These are phyloP conservation scores for Aspergillus floridensis DNA, from an alignment of 2,329 filamentous ascomycete species.

Conservation along the genomic window DNA sequence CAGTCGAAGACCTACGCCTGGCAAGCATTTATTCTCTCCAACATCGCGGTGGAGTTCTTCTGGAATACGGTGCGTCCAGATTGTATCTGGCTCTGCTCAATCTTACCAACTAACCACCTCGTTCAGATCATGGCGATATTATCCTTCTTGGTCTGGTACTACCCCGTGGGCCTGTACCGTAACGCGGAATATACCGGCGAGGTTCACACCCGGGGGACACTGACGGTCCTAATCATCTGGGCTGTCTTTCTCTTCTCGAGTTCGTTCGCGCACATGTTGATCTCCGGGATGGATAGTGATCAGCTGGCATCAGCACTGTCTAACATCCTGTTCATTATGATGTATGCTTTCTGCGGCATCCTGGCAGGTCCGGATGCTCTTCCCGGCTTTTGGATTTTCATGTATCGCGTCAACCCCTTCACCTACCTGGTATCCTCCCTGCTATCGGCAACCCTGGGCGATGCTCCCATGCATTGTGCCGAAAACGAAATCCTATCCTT, in stretches of 20 bases:
- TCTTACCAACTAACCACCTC: neutral
- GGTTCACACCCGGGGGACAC: conserved; percentile 52
- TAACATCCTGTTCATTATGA: conserved; percentile 11
- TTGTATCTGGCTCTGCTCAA: neutral
- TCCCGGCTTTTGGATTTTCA: conserved; percentile 17
- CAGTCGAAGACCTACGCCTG: conserved; percentile 69
- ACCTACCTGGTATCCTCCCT: conserved; percentile 65
- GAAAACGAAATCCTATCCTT: conserved; percentile 67
- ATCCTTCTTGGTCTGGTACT: conserved; percentile 63
- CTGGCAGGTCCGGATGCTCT: conserved; percentile 10
- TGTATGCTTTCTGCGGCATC: conserved; percentile 16
- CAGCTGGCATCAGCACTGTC: conserved; percentile 7
- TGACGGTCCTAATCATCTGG: conserved; percentile 62
- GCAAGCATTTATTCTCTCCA: conserved; percentile 66
- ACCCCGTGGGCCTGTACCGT: conserved; percentile 44
- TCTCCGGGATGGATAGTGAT: conserved; percentile 43
- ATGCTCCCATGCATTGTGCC: conserved; percentile 64
- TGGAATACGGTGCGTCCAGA: conserved; percentile 43
- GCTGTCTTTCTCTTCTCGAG: conserved; percentile 66
- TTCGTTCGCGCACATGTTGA: conserved; percentile 68
- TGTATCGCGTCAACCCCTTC: conserved; percentile 17
- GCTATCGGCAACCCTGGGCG: conserved; percentile 65
- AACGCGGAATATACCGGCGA: conserved; percentile 32
- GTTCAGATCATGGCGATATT: conserved; percentile 53
- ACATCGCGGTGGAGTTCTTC: conserved; percentile 67